These are phyloP conservation scores for Phytophthora nicotianae DNA, from an alignment of 352 stramenopile species.

Conservation along the genomic window DNA sequence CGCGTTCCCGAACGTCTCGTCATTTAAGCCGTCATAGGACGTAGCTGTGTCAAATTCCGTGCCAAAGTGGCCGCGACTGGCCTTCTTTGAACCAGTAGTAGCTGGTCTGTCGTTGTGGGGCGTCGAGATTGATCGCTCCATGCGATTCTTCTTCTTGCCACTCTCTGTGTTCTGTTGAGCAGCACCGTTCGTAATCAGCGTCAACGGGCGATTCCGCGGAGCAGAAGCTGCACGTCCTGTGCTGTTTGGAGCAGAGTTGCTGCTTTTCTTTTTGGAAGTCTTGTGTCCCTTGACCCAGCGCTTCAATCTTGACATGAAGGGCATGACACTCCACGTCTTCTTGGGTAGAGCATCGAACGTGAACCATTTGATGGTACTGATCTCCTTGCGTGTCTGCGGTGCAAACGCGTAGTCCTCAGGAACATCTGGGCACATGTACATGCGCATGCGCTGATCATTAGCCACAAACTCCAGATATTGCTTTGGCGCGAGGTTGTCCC, in stretches of 20 bases:
- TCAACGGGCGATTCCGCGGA: constrained; percentile 69
- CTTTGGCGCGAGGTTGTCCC: constrained; percentile 74
- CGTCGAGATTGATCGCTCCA: constrained; percentile 73
- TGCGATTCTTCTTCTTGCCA: constrained; percentile 43
- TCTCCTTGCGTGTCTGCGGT: constrained; percentile 95
- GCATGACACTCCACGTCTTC: constrained; percentile 94
- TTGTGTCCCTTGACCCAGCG: constrained; percentile 91
- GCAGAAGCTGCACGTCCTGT: constrained; percentile 75
- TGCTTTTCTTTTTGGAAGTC: constrained; percentile 58
- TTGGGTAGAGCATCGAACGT: constrained; percentile 89
- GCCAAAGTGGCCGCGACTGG: constrained; percentile 76
- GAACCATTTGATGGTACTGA: constrained; percentile 93
- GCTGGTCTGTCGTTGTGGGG: constrained; percentile 57
- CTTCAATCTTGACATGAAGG: constrained; percentile 90
- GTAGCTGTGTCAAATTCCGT: constrained; percentile 82
- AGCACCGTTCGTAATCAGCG: constrained; percentile 44
- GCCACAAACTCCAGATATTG: constrained; percentile 87
- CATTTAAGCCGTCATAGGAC: constrained; percentile 88
- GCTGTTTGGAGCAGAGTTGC: constrained; percentile 31
- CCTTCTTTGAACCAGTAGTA: constrained; percentile 42
- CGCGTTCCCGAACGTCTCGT: constrained; percentile 84
- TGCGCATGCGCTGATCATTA: constrained; percentile 90
- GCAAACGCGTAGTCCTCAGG: constrained; percentile 93
- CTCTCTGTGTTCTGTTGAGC: constrained; percentile 27
- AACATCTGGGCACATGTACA: constrained; percentile 92